Percentiles rank a stretch among this genome's conserved stretches.
Evolutionary conservation across 73 alveolate species (phyloP).

Genomic region (Paramecium caudatum): DNA sequence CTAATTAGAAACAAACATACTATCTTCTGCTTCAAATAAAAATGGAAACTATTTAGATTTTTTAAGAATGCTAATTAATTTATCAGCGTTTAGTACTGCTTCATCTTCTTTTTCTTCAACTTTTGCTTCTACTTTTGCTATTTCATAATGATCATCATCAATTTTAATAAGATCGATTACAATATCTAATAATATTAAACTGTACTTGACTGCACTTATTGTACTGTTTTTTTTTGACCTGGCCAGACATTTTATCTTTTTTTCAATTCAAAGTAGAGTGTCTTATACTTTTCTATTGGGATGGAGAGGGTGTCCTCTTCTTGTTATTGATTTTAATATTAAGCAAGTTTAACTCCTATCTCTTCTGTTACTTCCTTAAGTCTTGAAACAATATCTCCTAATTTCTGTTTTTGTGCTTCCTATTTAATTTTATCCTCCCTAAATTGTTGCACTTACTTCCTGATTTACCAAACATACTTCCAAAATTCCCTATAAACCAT

Average conservation of each 20-base stretch:
- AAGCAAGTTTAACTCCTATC: conserved; percentile 50
- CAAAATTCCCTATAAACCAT: conserved; percentile 32
- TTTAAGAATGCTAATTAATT: not conserved
- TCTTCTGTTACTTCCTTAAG: conserved; percentile 68
- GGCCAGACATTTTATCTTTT: not conserved
- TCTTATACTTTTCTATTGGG: conserved; percentile 32
- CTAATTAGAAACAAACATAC: conserved; percentile 10
- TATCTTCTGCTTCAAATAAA: conserved; percentile 44
- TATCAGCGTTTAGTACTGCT: conserved; percentile 28
- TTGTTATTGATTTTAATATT: conserved; percentile 16
- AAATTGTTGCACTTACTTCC: conserved; percentile 60
- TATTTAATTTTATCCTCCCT: conserved; percentile 71
- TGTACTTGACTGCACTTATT: conserved; percentile 41
- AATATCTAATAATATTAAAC: not conserved
- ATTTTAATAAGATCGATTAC: conserved; percentile 21
- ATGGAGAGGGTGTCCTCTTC: conserved; percentile 34
- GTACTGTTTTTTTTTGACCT: not conserved
- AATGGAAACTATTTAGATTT: conserved; percentile 11
- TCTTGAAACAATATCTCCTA: conserved; percentile 57
- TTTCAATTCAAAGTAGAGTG: not conserved
- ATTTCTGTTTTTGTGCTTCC: conserved; percentile 56
- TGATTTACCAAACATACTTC: conserved; percentile 60
- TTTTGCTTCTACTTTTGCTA: conserved; percentile 1
- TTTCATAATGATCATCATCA: not conserved
- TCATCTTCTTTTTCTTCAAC: conserved; percentile 47